Base-by-base conservation (phyloP, 1,284 basidiomycete species). In the Irpex rosettiformis region DNA sequence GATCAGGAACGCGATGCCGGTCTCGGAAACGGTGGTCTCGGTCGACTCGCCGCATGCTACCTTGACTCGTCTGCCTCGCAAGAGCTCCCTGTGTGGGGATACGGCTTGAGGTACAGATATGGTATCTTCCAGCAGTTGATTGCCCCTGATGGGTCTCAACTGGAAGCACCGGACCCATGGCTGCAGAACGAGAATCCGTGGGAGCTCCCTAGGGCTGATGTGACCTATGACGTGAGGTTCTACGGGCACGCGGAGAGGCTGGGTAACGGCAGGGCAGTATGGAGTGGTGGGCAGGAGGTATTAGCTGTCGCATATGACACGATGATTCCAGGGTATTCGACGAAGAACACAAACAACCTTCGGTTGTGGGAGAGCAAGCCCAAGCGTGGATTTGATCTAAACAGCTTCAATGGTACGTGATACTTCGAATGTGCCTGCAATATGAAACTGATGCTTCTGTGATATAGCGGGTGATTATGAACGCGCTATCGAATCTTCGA, bases 111-210 rank as follows among this genome's bases (percentile, higher is more conserved):
- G 56, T 93, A 94, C 80, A 88, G 91, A 70, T 95, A 94, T 66
- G 93, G 93, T 66, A 95, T 97, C 74, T 97, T 97, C 83, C 91
- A 94, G 74, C 95, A 97, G 76, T 82, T 94, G 58, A 93, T 93
- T 69, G 84, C 84, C 10, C 85, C 91, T 8, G 88, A 92, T 58
- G 93, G 93, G 45, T 60, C 66, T 52, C 91, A 94, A 71, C 85
- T 95, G 4, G 93, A 95, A 77, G 93, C 92, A 3, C 93, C 94
- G 7, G 94, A 96, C 73, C 93, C 94, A 62, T 96, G 94, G 94
- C 79, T 96, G 42, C 88, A 93, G 60, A 79, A 90, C 66, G 87
- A 90, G 67, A 94, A 93, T 72, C 88, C 90, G 48, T 93, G 93
- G 93, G 93, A 96, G 77, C 84, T 96, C 47, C 84, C 88, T 13